Base-by-base conservation (phyloP, 148 eudicot genomes). In the Pouteria glomerata region DNA sequence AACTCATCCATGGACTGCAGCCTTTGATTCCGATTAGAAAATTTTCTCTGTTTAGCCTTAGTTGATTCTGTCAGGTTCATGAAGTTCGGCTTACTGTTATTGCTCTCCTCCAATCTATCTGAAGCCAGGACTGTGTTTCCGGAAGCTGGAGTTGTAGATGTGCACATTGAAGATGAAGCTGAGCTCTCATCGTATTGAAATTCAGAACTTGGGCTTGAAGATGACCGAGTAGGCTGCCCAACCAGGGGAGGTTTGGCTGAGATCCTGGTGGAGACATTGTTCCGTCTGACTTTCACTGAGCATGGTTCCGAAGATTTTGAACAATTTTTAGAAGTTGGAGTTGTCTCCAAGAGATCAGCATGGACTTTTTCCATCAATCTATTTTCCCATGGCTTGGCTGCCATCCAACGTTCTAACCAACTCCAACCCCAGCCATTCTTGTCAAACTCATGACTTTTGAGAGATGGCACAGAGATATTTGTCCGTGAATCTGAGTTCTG, bases 361-460 rank as follows among this genome's bases (percentile, higher is more conserved):
- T 81, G 76, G 19, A 67, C 75, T 78, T 91, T 86, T 73, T 91
- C 98, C 93, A 94, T 91, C 31, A 94, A 35, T 48, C 98, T 79
- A 58, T 77, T 94, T 73, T 94, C 97, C 98, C 97, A 94, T 15
- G 96, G 96, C 82, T 86, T 94, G 33, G 96, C 98, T 1, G 97
- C 81, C 98, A 94, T 94, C 98, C 98, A 94, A 19, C 96, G 82
- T 66, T 92, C 99, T 57, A 95, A 79, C 99, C 99, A 95, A 78
- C 92, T 95, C 99, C 93, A 89, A 16, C 90, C 86, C 83, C 88
- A 91, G 72, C 80, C 85, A 76, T 73, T 92, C 71, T 85, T 86
- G 53, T 96, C 92, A 8, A 82, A 68, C 26, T 82, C 85, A 0
- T 78, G 67, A 35, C 70, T 74, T 77, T 80, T 90, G 48, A 79